phyloP scores from a whole-genome alignment of 2,329 filamentous ascomycete genomes.

The Ophiostoma angusticollis region DNA sequence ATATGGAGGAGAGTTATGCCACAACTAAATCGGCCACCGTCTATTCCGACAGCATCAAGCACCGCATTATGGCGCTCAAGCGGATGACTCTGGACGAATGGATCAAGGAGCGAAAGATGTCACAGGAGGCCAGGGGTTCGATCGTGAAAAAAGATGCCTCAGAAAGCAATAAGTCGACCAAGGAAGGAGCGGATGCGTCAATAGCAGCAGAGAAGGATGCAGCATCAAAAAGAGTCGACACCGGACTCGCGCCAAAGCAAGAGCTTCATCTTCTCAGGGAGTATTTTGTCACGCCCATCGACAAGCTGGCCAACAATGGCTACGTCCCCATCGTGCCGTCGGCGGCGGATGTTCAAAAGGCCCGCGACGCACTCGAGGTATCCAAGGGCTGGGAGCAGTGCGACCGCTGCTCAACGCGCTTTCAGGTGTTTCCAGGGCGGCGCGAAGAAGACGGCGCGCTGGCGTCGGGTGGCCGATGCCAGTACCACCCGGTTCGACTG shows the following conservation, averaged over 20 bases:
- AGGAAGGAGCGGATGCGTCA: neutral
- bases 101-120: constrained; percentile 51
- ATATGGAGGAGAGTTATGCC: constrained; percentile 68
- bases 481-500: constrained; percentile 64
- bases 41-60: constrained; percentile 76
- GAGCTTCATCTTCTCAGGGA: constrained; percentile 51
- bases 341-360: constrained; percentile 50
- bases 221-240: constrained; percentile 36
- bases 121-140: no score
- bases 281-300: constrained; percentile 50
- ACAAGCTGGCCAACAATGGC: constrained; percentile 51
- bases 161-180: neutral
- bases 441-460: constrained; percentile 64
- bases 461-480: constrained; percentile 64
- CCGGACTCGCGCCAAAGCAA: constrained; percentile 53
- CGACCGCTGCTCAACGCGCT: constrained; percentile 73
- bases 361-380: constrained; percentile 50
- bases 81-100: constrained; percentile 63
- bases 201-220: neutral
- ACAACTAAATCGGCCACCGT: constrained; percentile 48
- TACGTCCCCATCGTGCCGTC: constrained; percentile 62
- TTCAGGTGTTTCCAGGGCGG: constrained; percentile 83
- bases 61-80: constrained; percentile 61
- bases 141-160: no score
- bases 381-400: constrained; percentile 75